A percentile compares a stretch with the other conserved stretches of the same genome.
Evolutionary conservation across 225 moss, liverwort and hornwort species (phyloP).

Genomic region (Marchantia polymorpha): DNA sequence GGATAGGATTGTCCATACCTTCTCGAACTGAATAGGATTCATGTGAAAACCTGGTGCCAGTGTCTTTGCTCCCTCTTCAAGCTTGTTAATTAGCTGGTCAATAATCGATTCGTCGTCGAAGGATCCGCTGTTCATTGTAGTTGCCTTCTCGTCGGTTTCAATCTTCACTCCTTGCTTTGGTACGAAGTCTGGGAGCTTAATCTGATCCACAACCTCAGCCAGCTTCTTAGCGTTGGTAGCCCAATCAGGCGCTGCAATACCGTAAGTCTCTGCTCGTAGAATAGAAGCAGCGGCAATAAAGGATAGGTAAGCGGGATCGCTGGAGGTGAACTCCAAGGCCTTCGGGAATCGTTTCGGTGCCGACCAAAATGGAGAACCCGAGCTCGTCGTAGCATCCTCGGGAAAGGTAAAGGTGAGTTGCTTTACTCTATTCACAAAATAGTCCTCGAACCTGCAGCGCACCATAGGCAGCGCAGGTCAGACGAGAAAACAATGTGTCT

Average conservation of each 20-base stretch:
- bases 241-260: constrained; percentile 46
- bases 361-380: constrained; percentile 51
- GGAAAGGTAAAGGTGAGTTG: constrained; percentile 55
- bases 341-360: constrained; percentile 55
- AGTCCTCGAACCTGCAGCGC: constrained; percentile 46
- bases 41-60: constrained; percentile 45
- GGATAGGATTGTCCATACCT: constrained; percentile 23
- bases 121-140: constrained; percentile 30
- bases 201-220: constrained; percentile 41
- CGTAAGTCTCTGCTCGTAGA: constrained; percentile 48
- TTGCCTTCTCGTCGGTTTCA: constrained; percentile 55
- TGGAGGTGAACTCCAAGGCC: constrained; percentile 45
- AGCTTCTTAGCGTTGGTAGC: constrained; percentile 38
- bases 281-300: constrained; percentile 50
- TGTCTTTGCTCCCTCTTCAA: constrained; percentile 36
- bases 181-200: constrained; percentile 36
- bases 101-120: constrained; percentile 51
- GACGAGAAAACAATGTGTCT: not conserved
- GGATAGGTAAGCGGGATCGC: constrained; percentile 48
- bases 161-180: constrained; percentile 56
- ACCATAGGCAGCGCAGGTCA: not conserved
- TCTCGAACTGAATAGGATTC: constrained; percentile 53
- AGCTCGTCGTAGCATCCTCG: constrained; percentile 47
- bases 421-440: constrained; percentile 52
- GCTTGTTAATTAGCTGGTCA: constrained; percentile 41